phyloP scores from a whole-genome alignment of 2,329 filamentous ascomycete genomes.

The Penicillium verrucosum region DNA sequence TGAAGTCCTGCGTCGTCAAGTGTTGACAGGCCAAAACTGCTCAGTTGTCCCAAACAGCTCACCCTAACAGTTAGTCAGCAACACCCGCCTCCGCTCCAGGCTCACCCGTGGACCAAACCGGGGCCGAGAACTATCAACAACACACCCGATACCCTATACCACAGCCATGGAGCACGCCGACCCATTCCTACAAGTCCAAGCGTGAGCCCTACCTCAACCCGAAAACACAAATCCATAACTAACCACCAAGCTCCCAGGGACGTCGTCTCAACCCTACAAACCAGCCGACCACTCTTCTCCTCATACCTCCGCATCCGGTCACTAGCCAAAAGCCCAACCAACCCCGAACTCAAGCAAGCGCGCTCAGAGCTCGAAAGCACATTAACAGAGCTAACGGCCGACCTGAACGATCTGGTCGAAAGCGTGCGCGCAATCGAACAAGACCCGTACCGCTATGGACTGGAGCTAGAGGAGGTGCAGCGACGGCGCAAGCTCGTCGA shows the following conservation, averaged over 20 bases:
- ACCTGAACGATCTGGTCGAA: slow-evolving; percentile 82
- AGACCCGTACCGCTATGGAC: slow-evolving; percentile 80
- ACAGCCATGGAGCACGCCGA: slow-evolving; percentile 38
- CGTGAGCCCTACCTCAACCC: slow-evolving; percentile 30
- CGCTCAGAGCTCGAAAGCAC: slow-evolving; percentile 75
- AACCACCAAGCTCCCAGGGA: slow-evolving; percentile 57
- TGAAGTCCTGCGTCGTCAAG: not conserved
- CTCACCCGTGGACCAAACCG: slow-evolving; percentile 1
- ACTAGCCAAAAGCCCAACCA: slow-evolving; percentile 66
- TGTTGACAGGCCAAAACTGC: not conserved
- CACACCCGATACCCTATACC: slow-evolving; percentile 2
- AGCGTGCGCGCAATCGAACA: slow-evolving; percentile 84
- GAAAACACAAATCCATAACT: slow-evolving; percentile 8
- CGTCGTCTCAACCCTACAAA: slow-evolving; percentile 76
- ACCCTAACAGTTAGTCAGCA: not conserved
- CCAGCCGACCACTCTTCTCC: slow-evolving; percentile 80
- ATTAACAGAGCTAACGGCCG: slow-evolving; percentile 70
- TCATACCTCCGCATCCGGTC: slow-evolving; percentile 96
- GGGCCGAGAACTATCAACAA: slow-evolving; percentile 7
- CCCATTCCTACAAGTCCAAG: slow-evolving; percentile 50
- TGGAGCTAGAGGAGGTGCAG: slow-evolving; percentile 76
- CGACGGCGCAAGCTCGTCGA: slow-evolving; percentile 78
- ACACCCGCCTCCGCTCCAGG: not conserved
- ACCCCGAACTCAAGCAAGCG: slow-evolving; percentile 66
- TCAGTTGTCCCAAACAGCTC: not conserved